A percentile compares a stretch with the other conserved stretches of the same genome.
Evolutionary conservation across 768 basidiomycete genomes (phyloP).

Genomic region (Sporobolomyces pararoseus): DNA sequence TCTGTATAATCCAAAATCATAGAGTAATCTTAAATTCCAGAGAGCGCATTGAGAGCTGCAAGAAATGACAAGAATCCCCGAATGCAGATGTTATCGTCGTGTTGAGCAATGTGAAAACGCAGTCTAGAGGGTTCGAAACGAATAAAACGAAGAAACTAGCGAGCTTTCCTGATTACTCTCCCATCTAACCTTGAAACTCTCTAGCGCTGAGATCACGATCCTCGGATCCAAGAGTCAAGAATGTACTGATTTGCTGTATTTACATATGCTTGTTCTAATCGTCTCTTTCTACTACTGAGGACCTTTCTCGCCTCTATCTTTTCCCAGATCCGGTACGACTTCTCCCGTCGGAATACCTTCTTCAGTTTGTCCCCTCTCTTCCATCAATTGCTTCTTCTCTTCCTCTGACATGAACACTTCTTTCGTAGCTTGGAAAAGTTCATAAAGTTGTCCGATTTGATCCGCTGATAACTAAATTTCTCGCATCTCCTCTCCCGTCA

Average conservation of each 20-base stretch:
- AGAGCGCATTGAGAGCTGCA: too few relatives aligned
- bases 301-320: background rate
- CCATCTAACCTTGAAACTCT: too few relatives aligned
- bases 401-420: constrained; percentile 49
- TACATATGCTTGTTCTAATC: background rate
- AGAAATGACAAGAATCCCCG: too few relatives aligned
- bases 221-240: too few relatives aligned
- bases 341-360: constrained; percentile 28
- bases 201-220: too few relatives aligned
- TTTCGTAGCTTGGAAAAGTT: constrained; percentile 86
- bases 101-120: too few relatives aligned
- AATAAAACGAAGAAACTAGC: too few relatives aligned
- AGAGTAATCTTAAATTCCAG: too few relatives aligned
- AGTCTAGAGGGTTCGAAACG: too few relatives aligned
- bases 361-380: background rate
- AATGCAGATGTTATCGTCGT: too few relatives aligned
- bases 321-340: constrained; percentile 24
- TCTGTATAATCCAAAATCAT: too few relatives aligned
- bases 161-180: too few relatives aligned
- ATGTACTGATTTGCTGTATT: background rate
- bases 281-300: background rate
- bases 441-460: constrained; percentile 88
- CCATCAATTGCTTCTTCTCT: constrained; percentile 21
- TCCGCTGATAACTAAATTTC: constrained; percentile 73
- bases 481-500: background rate